A percentile compares a stretch with the other conserved stretches of the same genome.
Evolutionary conservation across 495 filamentous ascomycete genomes (phyloP).

Genomic region (Cairneyella variabilis): DNA sequence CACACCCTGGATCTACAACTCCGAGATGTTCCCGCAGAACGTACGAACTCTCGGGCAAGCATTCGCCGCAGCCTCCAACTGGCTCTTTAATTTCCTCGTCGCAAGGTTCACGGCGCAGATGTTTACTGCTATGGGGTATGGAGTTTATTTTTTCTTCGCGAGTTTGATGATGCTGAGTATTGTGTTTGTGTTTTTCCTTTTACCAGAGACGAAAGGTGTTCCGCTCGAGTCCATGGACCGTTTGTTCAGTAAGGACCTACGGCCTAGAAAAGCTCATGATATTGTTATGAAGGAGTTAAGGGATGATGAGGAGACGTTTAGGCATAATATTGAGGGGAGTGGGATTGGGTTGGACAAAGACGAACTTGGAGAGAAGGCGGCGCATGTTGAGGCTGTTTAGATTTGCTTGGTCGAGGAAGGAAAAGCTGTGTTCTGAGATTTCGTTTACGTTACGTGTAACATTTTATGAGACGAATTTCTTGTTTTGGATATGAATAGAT

Average conservation of each 20-base stretch:
- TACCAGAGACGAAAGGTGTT: conserved; percentile 50
- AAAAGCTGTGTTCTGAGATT: not conserved
- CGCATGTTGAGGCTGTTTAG: conserved; percentile 11
- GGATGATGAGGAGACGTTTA: conserved; percentile 47
- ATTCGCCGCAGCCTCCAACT: conserved; percentile 65
- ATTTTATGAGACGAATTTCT: too few species aligned
- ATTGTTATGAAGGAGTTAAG: conserved; percentile 46
- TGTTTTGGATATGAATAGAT: not conserved
- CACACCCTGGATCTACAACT: conserved; percentile 63
- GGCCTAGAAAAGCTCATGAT: conserved; percentile 52
- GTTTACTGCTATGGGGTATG: conserved; percentile 66
- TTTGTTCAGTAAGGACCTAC: conserved; percentile 49
- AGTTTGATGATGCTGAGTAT: conserved; percentile 64
- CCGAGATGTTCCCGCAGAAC: conserved; percentile 60
- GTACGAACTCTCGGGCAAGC: conserved; percentile 65
- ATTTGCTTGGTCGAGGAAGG: not conserved
- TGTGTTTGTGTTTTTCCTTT: conserved; percentile 53
- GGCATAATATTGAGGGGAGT: conserved; percentile 29
- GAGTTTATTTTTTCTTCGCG: conserved; percentile 78
- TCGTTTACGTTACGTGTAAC: too few species aligned
- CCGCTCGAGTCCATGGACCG: conserved; percentile 52
- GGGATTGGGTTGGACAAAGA: conserved; percentile 8
- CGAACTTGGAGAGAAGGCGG: conserved; percentile 9
- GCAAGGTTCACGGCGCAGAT: conserved; percentile 72
- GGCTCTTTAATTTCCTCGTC: conserved; percentile 75